These are phyloP conservation scores for Blakeslea trispora DNA, from an alignment of 371 early-diverging fungal genomes.

Conservation along the genomic window DNA sequence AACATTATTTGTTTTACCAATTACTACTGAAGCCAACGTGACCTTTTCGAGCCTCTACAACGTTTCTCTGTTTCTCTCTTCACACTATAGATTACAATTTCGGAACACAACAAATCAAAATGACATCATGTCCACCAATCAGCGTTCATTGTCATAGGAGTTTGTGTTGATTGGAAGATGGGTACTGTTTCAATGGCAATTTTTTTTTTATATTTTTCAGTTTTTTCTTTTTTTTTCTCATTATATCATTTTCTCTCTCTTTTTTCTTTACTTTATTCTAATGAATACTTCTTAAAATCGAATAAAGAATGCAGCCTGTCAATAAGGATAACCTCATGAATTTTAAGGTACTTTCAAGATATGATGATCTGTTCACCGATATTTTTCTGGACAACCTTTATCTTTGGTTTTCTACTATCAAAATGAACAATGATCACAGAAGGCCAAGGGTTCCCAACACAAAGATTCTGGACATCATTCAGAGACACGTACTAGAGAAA, in stretches of 20 bases:
- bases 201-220: conserved; percentile 6
- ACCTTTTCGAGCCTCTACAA: neutral
- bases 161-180: neutral
- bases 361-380: conserved; percentile 74
- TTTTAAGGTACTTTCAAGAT: conserved; percentile 57
- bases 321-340: conserved; percentile 35
- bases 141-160: neutral
- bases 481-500: conserved; percentile 44
- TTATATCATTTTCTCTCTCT: conserved; percentile 5
- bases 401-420: conserved; percentile 70
- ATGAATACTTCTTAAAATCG: neutral
- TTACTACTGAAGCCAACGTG: neutral
- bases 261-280: conserved; percentile 8
- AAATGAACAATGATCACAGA: conserved; percentile 39
- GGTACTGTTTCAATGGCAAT: neutral
- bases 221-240: conserved; percentile 8
- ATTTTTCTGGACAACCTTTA: conserved; percentile 64
- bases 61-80: too few species aligned
- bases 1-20: neutral
- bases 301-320: neutral
- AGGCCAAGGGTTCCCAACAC: conserved; percentile 35
- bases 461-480: conserved; percentile 58
- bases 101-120: neutral
- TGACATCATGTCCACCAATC: neutral
- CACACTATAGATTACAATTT: too few species aligned